Evolutionary conservation across 2,329 filamentous ascomycete genomes (phyloP).

Genomic region (Talaromyces sp.): DNA sequence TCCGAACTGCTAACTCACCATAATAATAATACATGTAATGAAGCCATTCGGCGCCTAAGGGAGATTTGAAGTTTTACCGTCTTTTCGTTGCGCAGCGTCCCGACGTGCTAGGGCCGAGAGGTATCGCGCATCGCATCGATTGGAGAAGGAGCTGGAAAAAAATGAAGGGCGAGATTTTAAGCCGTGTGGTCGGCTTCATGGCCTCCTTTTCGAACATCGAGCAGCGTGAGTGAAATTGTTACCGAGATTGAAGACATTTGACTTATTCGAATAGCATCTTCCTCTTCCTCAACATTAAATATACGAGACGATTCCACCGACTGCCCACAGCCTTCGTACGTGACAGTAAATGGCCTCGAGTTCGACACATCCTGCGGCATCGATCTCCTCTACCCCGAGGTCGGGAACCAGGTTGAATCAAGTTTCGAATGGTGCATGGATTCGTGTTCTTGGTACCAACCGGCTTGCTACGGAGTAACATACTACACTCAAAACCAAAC

Average conservation of each 20-base stretch:
- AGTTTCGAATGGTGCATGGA: slow-evolving; percentile 2
- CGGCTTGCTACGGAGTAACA: slow-evolving; percentile 1
- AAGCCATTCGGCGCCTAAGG: too few species aligned
- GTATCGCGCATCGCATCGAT: not conserved
- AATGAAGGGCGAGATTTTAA: not conserved
- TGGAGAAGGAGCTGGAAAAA: not conserved
- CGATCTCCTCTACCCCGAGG: not conserved
- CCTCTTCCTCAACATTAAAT: not conserved
- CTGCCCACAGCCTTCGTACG: not conserved
- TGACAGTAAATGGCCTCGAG: slow-evolving; percentile 1
- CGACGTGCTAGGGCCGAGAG: not conserved
- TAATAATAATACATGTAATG: too few species aligned
- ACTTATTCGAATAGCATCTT: not conserved
- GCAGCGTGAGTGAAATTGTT: not conserved
- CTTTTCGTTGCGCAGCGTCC: not conserved
- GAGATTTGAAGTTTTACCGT: not conserved
- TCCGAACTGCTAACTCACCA: too few species aligned
- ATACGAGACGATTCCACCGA: not conserved
- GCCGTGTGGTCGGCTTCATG: not conserved
- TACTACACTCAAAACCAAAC: slow-evolving; percentile 6
- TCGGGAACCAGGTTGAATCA: not conserved
- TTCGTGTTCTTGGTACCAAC: not conserved
- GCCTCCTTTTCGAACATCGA: not conserved
- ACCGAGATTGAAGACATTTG: not conserved
- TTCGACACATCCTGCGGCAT: slow-evolving; percentile 1